A percentile compares a stretch with the other conserved stretches of the same genome.
Evolutionary conservation across 2,329 filamentous ascomycete species (phyloP).

Genomic region (Pseudocercospora crystallina): DNA sequence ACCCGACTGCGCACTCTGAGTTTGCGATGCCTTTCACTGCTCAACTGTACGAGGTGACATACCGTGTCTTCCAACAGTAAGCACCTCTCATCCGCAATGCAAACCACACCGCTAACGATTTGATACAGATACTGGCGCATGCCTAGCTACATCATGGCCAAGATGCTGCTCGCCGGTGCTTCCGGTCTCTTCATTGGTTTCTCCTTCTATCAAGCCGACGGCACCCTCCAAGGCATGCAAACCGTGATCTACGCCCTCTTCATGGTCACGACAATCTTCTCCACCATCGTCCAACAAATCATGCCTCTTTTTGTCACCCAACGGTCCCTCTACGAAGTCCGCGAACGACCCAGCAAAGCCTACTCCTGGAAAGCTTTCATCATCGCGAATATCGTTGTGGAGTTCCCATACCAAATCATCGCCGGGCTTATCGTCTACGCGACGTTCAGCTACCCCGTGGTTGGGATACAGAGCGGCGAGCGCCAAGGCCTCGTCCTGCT

Average conservation of each 20-base stretch:
- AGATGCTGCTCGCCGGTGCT: constrained; percentile 55
- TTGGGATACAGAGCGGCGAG: constrained; percentile 44
- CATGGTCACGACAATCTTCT: constrained; percentile 44
- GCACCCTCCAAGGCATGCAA: constrained; percentile 44
- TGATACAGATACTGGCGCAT: constrained; percentile 38
- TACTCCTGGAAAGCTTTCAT: constrained; percentile 77
- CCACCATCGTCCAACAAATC: constrained; percentile 56
- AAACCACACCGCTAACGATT: too few species aligned
- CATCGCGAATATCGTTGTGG: constrained; percentile 68
- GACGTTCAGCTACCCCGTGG: constrained; percentile 64
- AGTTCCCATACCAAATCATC: constrained; percentile 66
- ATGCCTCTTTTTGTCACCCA: constrained; percentile 61
- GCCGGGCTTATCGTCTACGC: constrained; percentile 63
- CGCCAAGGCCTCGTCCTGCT: constrained; percentile 66
- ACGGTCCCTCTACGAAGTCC: constrained; percentile 59
- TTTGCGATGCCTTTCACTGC: constrained; percentile 44
- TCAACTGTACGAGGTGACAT: constrained; percentile 40
- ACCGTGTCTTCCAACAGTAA: constrained; percentile 44
- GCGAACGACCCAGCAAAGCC: constrained; percentile 63
- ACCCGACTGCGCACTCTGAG: constrained; percentile 40
- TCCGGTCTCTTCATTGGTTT: constrained; percentile 52
- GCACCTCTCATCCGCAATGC: too few species aligned
- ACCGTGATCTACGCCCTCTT: constrained; percentile 52
- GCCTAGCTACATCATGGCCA: constrained; percentile 55
- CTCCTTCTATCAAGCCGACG: constrained; percentile 43